Evolutionary conservation across 1,284 basidiomycete species (phyloP).

Genomic region (Exsudoporus floridanus): DNA sequence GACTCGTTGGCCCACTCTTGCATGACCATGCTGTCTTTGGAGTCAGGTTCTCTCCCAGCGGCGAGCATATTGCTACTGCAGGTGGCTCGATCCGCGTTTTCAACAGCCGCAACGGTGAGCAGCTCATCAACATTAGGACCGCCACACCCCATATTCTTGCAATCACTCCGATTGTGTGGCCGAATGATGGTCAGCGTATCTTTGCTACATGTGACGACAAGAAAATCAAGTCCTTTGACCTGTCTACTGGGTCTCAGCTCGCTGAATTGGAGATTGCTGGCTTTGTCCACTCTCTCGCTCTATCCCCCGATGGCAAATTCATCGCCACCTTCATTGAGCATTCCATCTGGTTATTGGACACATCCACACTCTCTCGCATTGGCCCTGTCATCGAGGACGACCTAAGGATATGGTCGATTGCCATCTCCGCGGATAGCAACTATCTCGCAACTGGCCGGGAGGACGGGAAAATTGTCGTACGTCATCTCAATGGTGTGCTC

Average conservation of each 20-base stretch:
- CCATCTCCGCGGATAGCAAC: no score
- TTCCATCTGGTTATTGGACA: background rate
- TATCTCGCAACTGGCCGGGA: no score
- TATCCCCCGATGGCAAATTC: background rate
- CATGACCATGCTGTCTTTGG: no score
- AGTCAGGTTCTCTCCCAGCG: no score
- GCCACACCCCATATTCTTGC: accelerated
- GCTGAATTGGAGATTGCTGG: background rate
- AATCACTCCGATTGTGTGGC: background rate
- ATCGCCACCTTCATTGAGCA: background rate
- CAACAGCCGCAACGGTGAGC: background rate
- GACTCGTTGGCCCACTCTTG: no score
- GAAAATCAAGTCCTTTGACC: background rate
- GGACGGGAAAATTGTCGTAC: no score
- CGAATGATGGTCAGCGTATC: background rate
- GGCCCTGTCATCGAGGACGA: no score
- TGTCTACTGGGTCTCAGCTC: background rate
- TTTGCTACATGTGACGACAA: background rate
- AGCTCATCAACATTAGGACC: background rate
- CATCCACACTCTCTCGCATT: no score
- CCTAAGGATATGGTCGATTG: no score
- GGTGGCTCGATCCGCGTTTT: background rate
- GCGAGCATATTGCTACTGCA: background rate
- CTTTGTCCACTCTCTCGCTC: background rate
- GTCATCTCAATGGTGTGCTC: no score